phyloP scores from a whole-genome alignment of 257 asterid genomes.

The Paulownia fortunei region DNA sequence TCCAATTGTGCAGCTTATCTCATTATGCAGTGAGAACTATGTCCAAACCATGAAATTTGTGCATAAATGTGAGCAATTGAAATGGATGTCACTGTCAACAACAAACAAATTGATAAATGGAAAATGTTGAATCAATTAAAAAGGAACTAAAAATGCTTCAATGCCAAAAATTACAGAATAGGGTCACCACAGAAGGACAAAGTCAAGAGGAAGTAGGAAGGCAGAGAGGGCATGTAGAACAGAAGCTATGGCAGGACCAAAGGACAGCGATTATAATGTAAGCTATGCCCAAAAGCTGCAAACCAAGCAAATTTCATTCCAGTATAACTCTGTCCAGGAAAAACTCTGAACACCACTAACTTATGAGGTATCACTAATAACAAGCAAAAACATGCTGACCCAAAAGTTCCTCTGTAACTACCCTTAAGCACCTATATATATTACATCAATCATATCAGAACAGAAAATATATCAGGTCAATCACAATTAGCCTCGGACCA shows the following conservation, averaged over 20 bases:
- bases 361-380: neutral
- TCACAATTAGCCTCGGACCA: neutral
- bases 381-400: neutral
- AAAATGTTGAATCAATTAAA: neutral
- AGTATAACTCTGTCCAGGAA: neutral
- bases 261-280: neutral
- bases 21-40: conserved; percentile 5
- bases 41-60: conserved; percentile 2
- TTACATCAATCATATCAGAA: neutral
- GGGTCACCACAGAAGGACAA: neutral
- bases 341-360: conserved; percentile 14
- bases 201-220: neutral
- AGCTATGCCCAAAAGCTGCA: conserved; percentile 1
- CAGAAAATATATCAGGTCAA: neutral
- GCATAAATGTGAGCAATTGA: neutral
- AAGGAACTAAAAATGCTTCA: conserved; percentile 10
- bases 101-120: neutral
- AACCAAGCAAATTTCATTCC: neutral
- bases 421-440: neutral
- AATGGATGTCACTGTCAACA: neutral
- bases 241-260: conserved; percentile 11
- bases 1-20: neutral
- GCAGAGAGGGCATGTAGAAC: neutral
- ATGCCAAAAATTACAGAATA: neutral
- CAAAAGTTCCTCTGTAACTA: neutral